phyloP scores from a whole-genome alignment of 805 yeast species.

The Komagataella ulmi region DNA sequence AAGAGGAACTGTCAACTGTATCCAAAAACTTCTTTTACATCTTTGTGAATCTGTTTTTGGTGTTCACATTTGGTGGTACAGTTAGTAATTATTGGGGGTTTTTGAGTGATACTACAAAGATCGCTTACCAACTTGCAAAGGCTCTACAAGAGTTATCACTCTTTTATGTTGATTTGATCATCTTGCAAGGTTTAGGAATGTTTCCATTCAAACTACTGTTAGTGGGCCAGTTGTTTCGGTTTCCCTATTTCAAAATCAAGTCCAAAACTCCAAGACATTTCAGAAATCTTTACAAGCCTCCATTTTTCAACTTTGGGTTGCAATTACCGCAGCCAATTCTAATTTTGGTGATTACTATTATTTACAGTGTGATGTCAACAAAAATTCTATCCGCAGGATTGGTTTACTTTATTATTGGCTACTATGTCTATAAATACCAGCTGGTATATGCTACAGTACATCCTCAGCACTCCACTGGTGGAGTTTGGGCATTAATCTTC shows the following conservation, averaged over 20 bases:
- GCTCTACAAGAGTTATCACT: conserved; percentile 68
- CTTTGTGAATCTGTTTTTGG: conserved; percentile 85
- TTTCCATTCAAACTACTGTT: conserved; percentile 80
- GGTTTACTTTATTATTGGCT: conserved; percentile 74
- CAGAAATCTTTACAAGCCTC: conserved; percentile 68
- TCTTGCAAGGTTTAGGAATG: conserved; percentile 77
- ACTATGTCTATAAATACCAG: conserved; percentile 83
- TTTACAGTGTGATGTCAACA: conserved; percentile 83
- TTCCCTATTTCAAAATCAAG: conserved; percentile 49
- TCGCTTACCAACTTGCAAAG: conserved; percentile 77
- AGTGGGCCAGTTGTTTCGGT: conserved; percentile 63
- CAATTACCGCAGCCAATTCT: conserved; percentile 86
- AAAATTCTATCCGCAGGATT: conserved; percentile 78
- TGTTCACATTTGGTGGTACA: conserved; percentile 89
- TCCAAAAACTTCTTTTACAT: conserved; percentile 90
- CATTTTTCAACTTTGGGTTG: conserved; percentile 83
- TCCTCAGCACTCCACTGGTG: conserved; percentile 94
- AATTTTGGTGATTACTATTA: conserved; percentile 70
- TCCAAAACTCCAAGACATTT: conserved; percentile 80
- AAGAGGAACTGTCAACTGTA: conserved; percentile 81
- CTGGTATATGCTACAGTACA: conserved; percentile 83
- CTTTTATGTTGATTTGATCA: conserved; percentile 80
- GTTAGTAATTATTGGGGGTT: conserved; percentile 71
- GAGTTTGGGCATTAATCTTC: conserved; percentile 87
- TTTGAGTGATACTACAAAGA: conserved; percentile 76